These are phyloP conservation scores for Myxozyma nipponensis DNA, from an alignment of 805 yeast species.

Conservation along the genomic window DNA sequence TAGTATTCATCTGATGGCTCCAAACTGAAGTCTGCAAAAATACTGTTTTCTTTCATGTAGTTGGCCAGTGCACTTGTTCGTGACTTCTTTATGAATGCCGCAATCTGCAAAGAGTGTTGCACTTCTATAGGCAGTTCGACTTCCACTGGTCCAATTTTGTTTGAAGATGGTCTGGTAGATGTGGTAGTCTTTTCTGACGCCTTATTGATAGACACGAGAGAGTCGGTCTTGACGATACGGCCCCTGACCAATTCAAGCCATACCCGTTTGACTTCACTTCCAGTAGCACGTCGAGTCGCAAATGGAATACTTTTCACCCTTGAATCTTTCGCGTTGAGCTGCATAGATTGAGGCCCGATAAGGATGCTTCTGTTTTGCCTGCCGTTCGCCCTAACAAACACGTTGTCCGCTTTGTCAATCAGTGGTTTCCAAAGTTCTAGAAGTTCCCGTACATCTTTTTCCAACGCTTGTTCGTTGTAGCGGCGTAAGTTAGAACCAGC, in stretches of 20 bases:
- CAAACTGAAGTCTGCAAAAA: slow-evolving; percentile 52
- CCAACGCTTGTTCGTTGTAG: slow-evolving; percentile 80
- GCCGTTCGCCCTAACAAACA: slow-evolving; percentile 80
- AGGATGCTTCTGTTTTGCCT: slow-evolving; percentile 59
- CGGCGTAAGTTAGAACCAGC: slow-evolving; percentile 91
- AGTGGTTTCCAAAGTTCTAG: slow-evolving; percentile 61
- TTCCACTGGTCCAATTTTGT: slow-evolving; percentile 16
- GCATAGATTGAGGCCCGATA: slow-evolving; percentile 58
- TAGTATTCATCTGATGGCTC: slow-evolving; percentile 52
- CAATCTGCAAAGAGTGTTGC: slow-evolving; percentile 54
- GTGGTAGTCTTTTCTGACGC: slow-evolving; percentile 1
- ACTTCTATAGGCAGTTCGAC: slow-evolving; percentile 40
- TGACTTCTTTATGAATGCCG: slow-evolving; percentile 61
- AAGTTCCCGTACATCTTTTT: slow-evolving; percentile 69
- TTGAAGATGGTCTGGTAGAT: not conserved
- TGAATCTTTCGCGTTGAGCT: slow-evolving; percentile 52
- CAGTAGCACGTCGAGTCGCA: slow-evolving; percentile 83
- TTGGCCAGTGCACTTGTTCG: slow-evolving; percentile 69
- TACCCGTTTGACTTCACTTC: slow-evolving; percentile 71
- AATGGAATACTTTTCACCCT: slow-evolving; percentile 76
- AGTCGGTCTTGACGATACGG: slow-evolving; percentile 53
- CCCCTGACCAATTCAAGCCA: slow-evolving; percentile 76
- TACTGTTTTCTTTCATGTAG: slow-evolving; percentile 55
- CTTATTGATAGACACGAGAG: slow-evolving; percentile 38
- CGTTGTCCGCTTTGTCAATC: slow-evolving; percentile 58